Percentiles rank a stretch among this genome's conserved stretches.
Conservation (phyloP, 1,139 yeast species). For the Pichia sp. region DNA sequence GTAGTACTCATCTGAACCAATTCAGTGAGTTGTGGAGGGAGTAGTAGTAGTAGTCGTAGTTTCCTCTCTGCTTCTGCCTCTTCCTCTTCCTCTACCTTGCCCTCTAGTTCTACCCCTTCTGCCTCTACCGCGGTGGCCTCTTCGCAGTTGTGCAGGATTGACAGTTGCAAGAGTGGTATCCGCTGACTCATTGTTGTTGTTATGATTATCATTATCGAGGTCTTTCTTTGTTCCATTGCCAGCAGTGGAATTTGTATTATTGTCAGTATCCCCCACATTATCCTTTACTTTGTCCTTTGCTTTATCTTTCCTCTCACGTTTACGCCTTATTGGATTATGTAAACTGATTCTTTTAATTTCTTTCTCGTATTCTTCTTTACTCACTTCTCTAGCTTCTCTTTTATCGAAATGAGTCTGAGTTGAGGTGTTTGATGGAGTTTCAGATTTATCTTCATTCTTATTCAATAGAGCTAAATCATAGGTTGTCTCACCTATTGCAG, state of each 20-base stretch:
- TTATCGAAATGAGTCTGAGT: too few species aligned
- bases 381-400: background rate
- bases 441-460: background rate
- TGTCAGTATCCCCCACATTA: background rate
- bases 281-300: conserved; percentile 1
- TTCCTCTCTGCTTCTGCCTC: background rate
- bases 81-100: background rate
- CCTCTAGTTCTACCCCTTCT: conserved; percentile 3
- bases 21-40: too few species aligned
- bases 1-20: too few species aligned
- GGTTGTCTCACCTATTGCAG: conserved; percentile 51
- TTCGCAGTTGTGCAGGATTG: too few species aligned
- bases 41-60: background rate
- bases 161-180: too few species aligned
- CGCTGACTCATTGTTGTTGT: too few species aligned
- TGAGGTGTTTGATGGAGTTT: conserved; percentile 2
- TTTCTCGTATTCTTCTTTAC: background rate
- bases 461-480: conserved; percentile 32
- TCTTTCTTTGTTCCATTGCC: too few species aligned
- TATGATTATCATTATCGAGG: too few species aligned
- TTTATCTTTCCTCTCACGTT: background rate
- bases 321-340: conserved; percentile 1
- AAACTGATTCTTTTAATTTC: background rate
- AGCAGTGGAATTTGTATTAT: background rate
- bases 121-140: background rate